Base-by-base conservation (phyloP, 768 basidiomycete genomes). In the Rubroboletus satanas region DNA sequence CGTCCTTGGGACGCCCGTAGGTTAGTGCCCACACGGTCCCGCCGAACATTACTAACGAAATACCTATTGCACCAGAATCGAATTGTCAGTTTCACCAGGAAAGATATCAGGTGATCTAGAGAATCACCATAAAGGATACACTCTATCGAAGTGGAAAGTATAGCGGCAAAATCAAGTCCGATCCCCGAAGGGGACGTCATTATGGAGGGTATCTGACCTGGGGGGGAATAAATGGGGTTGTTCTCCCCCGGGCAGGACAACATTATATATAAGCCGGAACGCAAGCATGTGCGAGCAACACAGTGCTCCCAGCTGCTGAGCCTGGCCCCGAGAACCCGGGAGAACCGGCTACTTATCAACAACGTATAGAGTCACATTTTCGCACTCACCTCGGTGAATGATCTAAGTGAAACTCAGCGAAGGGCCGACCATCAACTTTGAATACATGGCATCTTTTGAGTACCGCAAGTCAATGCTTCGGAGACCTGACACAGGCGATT, bases 1-100 rank as follows among this genome's bases (percentile, higher is more conserved):
- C 57, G 7, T 52, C 21, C 28, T 37, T 55, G 41, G 38, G 15
- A 31, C 62, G 66, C n/a, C 56, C 45, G 18, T 56, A 52, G 11
- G 56, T 47, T 4, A 70, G 54, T 23, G 63, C 58, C 59, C 64
- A 70, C 15, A 72, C 10, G 2, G 70, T 67, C 5, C 61, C 64
- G 26, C 52, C 23, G n/a, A 55, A 66, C 47, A 65, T 45, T 23
- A 66, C 33, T 2, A 66, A 43, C 29, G 64, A 65, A 49, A 66
- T 60, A 43, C 62, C 62, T 62, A 38, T 49, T 3, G 5, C 2
- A 37, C 15, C 42, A 23, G n/a, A 50, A 14, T 17, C 10, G 23
- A 29, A 28, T 48, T n/a, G 51, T 60, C 8, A 62, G 51, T 14
- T 17, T 10, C 7, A 9, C 1, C 18, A 17, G 14, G 39, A n/a